phyloP scores from a whole-genome alignment of 139 green algal genomes.

The Haematococcus lacustris region DNA sequence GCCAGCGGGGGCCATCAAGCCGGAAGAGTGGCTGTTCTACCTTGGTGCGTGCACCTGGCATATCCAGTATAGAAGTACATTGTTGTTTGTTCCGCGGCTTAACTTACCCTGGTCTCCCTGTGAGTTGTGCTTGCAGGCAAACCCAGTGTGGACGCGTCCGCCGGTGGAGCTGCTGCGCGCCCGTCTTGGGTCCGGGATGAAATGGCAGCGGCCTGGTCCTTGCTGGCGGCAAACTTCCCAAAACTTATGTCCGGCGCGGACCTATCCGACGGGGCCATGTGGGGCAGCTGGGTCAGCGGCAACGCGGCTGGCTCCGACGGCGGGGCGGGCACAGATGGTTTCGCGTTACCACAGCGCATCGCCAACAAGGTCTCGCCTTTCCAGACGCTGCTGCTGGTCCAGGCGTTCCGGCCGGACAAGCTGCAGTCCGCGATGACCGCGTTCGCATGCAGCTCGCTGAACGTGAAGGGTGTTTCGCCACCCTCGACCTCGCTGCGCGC shows the following conservation, averaged over 20 bases:
- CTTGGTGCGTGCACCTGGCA: slow-evolving; percentile 28
- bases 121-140: slow-evolving; percentile 33
- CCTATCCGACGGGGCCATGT: slow-evolving; percentile 37
- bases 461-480: slow-evolving; percentile 32
- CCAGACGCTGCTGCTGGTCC: slow-evolving; percentile 55
- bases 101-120: too few species aligned
- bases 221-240: slow-evolving; percentile 41
- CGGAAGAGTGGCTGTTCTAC: slow-evolving; percentile 51
- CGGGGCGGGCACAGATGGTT: too few species aligned
- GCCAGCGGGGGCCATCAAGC: slow-evolving; percentile 29
- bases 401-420: slow-evolving; percentile 48
- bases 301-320: background rate
- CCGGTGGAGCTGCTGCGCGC: background rate
- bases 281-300: slow-evolving; percentile 44
- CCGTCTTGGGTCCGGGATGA: slow-evolving; percentile 49
- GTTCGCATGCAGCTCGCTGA: slow-evolving; percentile 43
- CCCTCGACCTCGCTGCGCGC: slow-evolving; percentile 33
- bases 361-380: slow-evolving; percentile 26
- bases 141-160: slow-evolving; percentile 15
- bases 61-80: too few species aligned
- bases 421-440: slow-evolving; percentile 44
- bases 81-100: too few species aligned
- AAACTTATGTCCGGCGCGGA: slow-evolving; percentile 24
- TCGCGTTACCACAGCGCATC: background rate
- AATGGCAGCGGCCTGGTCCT: slow-evolving; percentile 14